phyloP scores from a whole-genome alignment of 768 basidiomycete genomes.

The Rhodotorula graminis region DNA sequence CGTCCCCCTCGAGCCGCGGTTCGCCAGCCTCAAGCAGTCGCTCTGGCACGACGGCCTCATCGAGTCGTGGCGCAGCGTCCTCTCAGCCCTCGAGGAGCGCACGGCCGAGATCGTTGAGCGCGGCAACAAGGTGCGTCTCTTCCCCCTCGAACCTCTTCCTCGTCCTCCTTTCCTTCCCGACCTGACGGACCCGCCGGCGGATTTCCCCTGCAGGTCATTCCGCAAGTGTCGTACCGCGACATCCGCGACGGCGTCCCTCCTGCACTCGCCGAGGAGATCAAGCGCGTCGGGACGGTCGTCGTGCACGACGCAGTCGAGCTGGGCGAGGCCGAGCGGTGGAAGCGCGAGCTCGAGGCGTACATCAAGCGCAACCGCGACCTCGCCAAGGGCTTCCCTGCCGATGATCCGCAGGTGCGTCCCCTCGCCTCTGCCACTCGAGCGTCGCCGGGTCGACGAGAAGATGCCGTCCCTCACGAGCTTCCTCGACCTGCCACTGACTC shows the following conservation, averaged over 20 bases:
- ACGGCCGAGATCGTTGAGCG: constrained; percentile 53
- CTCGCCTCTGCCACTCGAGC: too few species aligned
- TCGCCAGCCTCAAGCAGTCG: constrained; percentile 58
- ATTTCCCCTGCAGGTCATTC: constrained; percentile 47
- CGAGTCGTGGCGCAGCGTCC: constrained; percentile 58
- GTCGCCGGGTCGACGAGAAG: too few species aligned
- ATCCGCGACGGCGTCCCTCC: not conserved
- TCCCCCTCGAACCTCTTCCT: too few species aligned
- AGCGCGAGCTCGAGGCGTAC: constrained; percentile 50
- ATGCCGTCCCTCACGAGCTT: not conserved
- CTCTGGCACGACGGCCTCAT: constrained; percentile 48
- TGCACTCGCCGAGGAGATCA: constrained; percentile 19
- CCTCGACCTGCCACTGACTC: not conserved
- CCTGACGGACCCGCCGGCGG: too few species aligned
- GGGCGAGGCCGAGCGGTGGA: constrained; percentile 46
- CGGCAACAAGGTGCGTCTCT: constrained; percentile 36
- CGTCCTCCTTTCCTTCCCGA: too few species aligned
- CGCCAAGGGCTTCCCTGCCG: constrained; percentile 30
- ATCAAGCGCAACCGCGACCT: constrained; percentile 42
- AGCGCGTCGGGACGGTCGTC: constrained; percentile 57
- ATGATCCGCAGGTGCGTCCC: not conserved
- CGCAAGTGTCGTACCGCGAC: constrained; percentile 48
- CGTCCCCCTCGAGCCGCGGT: constrained; percentile 56
- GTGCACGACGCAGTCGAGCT: constrained; percentile 57
- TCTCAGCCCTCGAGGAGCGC: constrained; percentile 53